Evolutionary conservation across 208 protist species (phyloP).

Genomic region (Leishmania martiniquensis): DNA sequence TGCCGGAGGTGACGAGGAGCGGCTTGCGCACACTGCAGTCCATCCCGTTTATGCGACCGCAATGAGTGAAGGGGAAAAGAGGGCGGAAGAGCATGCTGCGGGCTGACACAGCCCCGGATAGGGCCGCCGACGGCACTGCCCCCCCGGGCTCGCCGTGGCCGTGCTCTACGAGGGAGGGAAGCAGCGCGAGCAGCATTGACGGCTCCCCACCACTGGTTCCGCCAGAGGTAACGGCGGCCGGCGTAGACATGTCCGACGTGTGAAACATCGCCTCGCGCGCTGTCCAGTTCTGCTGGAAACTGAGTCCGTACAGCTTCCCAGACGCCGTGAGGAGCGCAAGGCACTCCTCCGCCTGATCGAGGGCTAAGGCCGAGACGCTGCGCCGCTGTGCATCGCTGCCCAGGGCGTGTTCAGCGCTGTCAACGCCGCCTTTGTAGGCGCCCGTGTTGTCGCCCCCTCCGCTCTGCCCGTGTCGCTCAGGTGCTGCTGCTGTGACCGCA

Average conservation of each 20-base stretch:
- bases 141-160: neutral
- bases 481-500: no score
- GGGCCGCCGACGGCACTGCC: slow-evolving; percentile 12
- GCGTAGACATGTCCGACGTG: neutral
- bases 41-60: slow-evolving; percentile 87
- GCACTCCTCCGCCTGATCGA: slow-evolving; percentile 72
- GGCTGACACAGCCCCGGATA: neutral
- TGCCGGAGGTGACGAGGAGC: slow-evolving; percentile 91
- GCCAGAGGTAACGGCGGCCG: neutral
- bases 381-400: slow-evolving; percentile 11
- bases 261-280: slow-evolving; percentile 27
- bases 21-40: slow-evolving; percentile 95
- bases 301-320: slow-evolving; percentile 69
- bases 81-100: slow-evolving; percentile 55
- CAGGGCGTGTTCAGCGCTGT: neutral
- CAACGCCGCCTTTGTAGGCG: neutral
- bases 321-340: slow-evolving; percentile 62
- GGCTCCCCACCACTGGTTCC: neutral
- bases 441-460: neutral
- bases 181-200: neutral
- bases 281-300: slow-evolving; percentile 57
- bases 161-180: neutral
- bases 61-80: slow-evolving; percentile 88
- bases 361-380: slow-evolving; percentile 51
- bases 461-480: neutral